A percentile compares a stretch with the other conserved stretches of the same genome.
These are phyloP conservation scores for Talaromyces sp. DNA, from an alignment of 2,329 filamentous ascomycete species.

Conservation along the genomic window DNA sequence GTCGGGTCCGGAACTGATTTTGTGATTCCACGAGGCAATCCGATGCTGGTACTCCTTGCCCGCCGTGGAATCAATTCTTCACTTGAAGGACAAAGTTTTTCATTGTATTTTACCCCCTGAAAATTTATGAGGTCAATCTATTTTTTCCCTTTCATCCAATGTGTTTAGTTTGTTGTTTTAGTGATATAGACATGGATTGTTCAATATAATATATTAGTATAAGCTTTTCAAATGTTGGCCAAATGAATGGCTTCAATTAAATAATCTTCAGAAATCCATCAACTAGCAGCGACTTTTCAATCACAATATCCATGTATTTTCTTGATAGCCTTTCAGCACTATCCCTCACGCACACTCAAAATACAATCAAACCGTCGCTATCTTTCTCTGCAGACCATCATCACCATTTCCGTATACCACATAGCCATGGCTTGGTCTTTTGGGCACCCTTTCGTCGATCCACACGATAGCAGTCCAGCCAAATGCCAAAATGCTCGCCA, in stretches of 20 bases:
- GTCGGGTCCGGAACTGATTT: slow-evolving; percentile 4
- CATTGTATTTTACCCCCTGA: slow-evolving; percentile 13
- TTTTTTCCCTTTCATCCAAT: neutral
- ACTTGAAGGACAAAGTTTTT: slow-evolving; percentile 6
- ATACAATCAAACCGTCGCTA: neutral
- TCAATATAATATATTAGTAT: neutral
- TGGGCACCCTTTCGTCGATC: neutral
- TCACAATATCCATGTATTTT: neutral
- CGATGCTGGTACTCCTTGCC: slow-evolving; percentile 11
- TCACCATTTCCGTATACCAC: neutral
- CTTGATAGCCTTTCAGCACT: neutral
- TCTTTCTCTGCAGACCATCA: neutral
- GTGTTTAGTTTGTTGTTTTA: neutral
- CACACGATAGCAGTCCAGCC: slow-evolving; percentile 2
- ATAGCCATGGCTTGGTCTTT: neutral
- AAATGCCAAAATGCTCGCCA: neutral
- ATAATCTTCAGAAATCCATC: neutral
- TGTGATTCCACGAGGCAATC: slow-evolving; percentile 10
- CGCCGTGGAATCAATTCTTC: neutral
- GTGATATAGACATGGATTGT: neutral
- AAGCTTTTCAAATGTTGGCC: neutral
- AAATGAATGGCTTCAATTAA: neutral
- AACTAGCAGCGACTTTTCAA: too few species aligned
- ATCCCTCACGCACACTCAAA: neutral
- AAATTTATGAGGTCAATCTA: slow-evolving; percentile 5